A percentile compares a stretch with the other conserved stretches of the same genome.
Evolutionary conservation across 2,329 filamentous ascomycete species (phyloP).

Genomic region (Xylaria sp.): DNA sequence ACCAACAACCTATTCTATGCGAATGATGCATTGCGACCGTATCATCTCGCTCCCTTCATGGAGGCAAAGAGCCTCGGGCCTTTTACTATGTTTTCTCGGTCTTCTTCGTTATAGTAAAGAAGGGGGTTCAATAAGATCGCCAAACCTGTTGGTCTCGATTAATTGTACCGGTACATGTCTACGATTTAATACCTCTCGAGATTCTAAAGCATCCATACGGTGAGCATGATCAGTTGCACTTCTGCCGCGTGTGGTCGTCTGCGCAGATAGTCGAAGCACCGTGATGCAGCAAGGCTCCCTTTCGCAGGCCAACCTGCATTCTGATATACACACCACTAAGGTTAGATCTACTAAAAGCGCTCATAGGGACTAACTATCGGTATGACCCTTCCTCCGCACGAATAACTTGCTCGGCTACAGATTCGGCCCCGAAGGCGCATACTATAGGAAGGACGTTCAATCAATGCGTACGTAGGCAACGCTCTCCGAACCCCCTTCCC

Average conservation of each 20-base stretch:
- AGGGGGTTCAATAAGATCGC: constrained; percentile 24
- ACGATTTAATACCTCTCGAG: constrained; percentile 6
- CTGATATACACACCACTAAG: constrained; percentile 6
- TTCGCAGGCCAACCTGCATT: constrained; percentile 16
- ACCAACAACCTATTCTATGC: constrained; percentile 23
- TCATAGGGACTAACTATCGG: constrained; percentile 1
- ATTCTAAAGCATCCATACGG: constrained; percentile 19
- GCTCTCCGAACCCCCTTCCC: constrained; percentile 20
- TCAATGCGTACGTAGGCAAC: constrained; percentile 5
- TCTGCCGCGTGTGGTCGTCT: constrained; percentile 11
- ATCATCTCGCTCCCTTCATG: not conserved
- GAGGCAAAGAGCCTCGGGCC: constrained; percentile 25
- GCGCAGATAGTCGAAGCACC: constrained; percentile 1
- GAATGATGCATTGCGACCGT: constrained; percentile 26
- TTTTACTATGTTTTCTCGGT: constrained; percentile 7
- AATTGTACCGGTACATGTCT: constrained; percentile 24
- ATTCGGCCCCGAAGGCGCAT: constrained; percentile 18
- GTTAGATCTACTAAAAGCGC: constrained; percentile 2
- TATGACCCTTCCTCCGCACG: not conserved
- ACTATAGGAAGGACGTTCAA: not conserved
- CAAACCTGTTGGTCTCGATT: constrained; percentile 1
- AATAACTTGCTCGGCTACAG: constrained; percentile 2
- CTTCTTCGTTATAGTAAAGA: constrained; percentile 11
- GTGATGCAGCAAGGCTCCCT: constrained; percentile 13
- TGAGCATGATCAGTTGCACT: constrained; percentile 1